A percentile compares a stretch with the other conserved stretches of the same genome.
Conservation (phyloP, 805 yeast genomes). For the Helenozyma rhizophorensis region DNA sequence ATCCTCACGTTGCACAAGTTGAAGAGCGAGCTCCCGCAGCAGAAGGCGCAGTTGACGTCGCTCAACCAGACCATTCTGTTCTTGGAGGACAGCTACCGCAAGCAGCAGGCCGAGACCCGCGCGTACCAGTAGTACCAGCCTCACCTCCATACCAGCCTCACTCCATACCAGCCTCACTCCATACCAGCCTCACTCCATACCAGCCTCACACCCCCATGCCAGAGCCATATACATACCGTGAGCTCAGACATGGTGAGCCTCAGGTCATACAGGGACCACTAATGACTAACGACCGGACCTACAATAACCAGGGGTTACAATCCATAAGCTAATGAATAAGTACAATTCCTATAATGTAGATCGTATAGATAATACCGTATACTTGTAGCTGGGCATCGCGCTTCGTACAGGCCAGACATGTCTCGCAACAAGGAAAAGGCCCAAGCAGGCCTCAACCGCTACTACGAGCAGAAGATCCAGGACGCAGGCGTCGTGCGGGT, state of each 20-base stretch:
- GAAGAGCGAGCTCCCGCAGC: constrained; percentile 33
- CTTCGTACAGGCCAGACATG: constrained; percentile 49
- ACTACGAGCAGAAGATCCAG: constrained; percentile 56
- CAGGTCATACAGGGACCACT: too few species aligned
- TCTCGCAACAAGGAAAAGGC: constrained; percentile 76
- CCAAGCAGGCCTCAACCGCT: constrained; percentile 63
- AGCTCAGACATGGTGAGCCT: too few species aligned
- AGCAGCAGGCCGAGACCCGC: constrained; percentile 4
- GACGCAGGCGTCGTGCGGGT: constrained; percentile 57
- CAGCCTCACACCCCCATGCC: too few species aligned
- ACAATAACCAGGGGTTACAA: too few species aligned
- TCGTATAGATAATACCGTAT: background rate
- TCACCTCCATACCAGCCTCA: too few species aligned
- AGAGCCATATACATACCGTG: too few species aligned
- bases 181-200: too few species aligned
- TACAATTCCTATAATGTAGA: background rate
- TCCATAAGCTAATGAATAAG: too few species aligned
- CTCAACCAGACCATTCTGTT: constrained; percentile 27
- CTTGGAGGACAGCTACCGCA: constrained; percentile 16
- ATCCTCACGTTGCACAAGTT: constrained; percentile 28
- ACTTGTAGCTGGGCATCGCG: background rate
- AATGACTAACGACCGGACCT: too few species aligned
- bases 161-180: too few species aligned
- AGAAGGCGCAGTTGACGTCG: constrained; percentile 30
- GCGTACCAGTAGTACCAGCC: too few species aligned